Conservation (phyloP, 202 grass and related monocot species). For the Zoysia matrella region DNA sequence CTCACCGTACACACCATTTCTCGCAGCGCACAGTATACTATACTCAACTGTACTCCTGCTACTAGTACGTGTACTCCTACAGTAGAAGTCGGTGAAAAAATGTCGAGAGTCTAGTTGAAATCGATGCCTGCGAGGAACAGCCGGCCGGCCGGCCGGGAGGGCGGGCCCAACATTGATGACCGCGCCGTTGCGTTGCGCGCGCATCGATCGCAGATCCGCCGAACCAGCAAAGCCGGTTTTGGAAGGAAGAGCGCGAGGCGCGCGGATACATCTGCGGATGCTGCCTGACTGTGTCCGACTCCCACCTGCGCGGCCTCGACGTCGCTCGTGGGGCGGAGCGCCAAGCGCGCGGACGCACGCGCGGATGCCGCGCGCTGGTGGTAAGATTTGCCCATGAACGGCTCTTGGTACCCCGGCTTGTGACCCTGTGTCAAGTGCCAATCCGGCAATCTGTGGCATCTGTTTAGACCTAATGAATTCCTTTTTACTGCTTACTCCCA, state of each 20-base stretch:
- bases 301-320: not conserved
- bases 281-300: not conserved
- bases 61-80: not conserved
- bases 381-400: not conserved
- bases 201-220: conserved; percentile 52
- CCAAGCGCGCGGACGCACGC: not conserved
- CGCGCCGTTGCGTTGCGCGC: conserved; percentile 46
- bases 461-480: no score
- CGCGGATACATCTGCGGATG: conserved; percentile 34
- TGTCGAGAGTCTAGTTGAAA: not conserved
- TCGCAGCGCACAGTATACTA: not conserved
- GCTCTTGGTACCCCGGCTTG: not conserved
- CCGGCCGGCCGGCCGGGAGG: not conserved
- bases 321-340: not conserved
- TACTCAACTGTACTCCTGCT: not conserved
- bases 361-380: not conserved
- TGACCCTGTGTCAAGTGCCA: not conserved
- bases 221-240: conserved; percentile 31
- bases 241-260: conserved; percentile 37
- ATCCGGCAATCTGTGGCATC: not conserved
- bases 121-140: not conserved
- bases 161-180: conserved; percentile 41
- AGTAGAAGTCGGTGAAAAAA: not conserved
- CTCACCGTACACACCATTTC: not conserved
- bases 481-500: no score